Base-by-base conservation (phyloP, 1,284 basidiomycete species). In the Tilletia caries region DNA sequence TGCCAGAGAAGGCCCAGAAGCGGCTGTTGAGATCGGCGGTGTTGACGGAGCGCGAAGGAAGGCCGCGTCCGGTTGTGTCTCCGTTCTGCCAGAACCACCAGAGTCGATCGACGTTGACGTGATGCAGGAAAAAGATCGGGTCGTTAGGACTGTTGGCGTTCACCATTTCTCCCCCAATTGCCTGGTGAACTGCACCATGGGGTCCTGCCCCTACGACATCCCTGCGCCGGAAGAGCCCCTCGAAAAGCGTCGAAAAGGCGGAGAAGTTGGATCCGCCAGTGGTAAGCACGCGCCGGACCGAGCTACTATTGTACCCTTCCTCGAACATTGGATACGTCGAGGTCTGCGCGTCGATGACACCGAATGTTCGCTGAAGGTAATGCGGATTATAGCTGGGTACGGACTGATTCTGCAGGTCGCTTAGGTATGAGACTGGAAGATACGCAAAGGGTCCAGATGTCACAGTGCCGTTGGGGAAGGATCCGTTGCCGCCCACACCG, bases 41-140 rank as follows among this genome's bases (percentile, higher is more conserved):
- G 18, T 50, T 20, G 46, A 50, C 25, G 18, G 46, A n/a, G 46
- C 46, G 6, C 5, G 46, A 23, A 50, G 46, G 46, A 50, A 23
- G 46, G 5, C 46, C 46, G 25, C 20, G 20, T 18, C 25, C 46
- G 46, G 20, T 50, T 4, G 46, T 50, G 20, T 18, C 46, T 10
- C 48, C 32, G 37, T 41, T 69, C 18, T 71, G 70, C 70, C 70
- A 71, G 25, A 46, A 54, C 54, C n/a, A 37, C 70, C 70, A 71
- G 32, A 71, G 46, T 37, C 50, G 65, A 41, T 71, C 70, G 18
- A 71, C 60, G 34, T 68, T 64, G 18, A 50, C 67, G 64, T 71
- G 70, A 65, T 71, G 70, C 5, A 66, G 50, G 29, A 64, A 71
- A 43, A 71, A 71, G 23, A 71, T 18, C 12, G 68, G 68, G 37